Evolutionary conservation across 345 rosid species (phyloP), one percentile per base, ranked within the genome.

Genomic region (Citrus glauca): DNA sequence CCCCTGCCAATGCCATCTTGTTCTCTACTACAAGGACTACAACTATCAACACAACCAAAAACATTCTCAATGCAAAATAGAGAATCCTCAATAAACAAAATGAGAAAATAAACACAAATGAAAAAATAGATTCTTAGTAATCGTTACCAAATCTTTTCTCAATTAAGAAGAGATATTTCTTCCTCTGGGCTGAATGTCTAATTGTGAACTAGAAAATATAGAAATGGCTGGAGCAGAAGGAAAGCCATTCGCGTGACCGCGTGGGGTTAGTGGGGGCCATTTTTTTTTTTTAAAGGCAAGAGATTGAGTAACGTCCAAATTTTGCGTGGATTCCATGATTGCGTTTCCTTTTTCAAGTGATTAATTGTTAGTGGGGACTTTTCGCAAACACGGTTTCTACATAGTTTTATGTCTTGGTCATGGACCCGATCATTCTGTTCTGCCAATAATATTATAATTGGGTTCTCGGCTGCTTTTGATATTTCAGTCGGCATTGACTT

Each of bases 1-100:
- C 80, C 28, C 73, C 83, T 4, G 81, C 80, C 77, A 37, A 64
- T 66, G 88, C 81, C 89, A 83, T 75, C 53, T 69, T 69, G 17
- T 25, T 75, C 70, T 64, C 57, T 37, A 14, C 55, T 78, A 42
- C 22, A 74, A 6, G 25, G 27, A 25, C 20, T 24, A 81, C n/a
- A 45, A 6, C 33, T 9, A 81, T 13, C 48, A 48, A 24, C 20
- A 9, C 50, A 69, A 67, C 71, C 42, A 66, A 48, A 81, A 14
- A 33, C 80, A 57, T 32, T n/a, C 14, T 8, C 22, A 62, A 53
- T 13, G 17, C 16, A 45, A 45, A 45, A 68, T 5, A 22, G 42
- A 66, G 37, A 70, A 42, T 14, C 35, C 14, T 25, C n/a, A 74
- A 61, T 42, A 24, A 19, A 17, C 42, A 22, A 28, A 25, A 79